A percentile compares a stretch with the other conserved stretches of the same genome.
These are phyloP conservation scores for Ascosphaera apis DNA, from an alignment of 2,329 filamentous ascomycete species.

Conservation along the genomic window DNA sequence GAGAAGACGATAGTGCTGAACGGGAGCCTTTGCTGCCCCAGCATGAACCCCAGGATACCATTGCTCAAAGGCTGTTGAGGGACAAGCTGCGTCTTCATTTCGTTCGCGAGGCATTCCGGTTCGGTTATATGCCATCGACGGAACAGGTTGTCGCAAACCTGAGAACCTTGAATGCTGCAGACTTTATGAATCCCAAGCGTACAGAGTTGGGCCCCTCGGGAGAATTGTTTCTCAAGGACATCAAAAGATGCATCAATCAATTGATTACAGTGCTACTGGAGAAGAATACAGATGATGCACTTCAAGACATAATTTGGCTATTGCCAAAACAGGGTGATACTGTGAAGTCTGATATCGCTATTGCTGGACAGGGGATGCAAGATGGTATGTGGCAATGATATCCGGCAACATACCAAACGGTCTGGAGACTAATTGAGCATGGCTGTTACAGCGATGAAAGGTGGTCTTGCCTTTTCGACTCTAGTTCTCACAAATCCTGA, in stretches of 20 bases:
- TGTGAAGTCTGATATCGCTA: background rate
- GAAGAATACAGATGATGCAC: constrained; percentile 66
- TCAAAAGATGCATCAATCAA: constrained; percentile 50
- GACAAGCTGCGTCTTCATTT: constrained; percentile 87
- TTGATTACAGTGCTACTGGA: constrained; percentile 61
- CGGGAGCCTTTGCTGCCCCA: constrained; percentile 59
- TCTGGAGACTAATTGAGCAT: background rate
- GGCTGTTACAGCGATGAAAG: background rate
- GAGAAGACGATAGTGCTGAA: constrained; percentile 29
- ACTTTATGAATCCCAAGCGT: constrained; percentile 53
- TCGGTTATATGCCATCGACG: constrained; percentile 82
- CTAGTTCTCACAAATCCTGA: constrained; percentile 56
- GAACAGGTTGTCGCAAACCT: constrained; percentile 63
- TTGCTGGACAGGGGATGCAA: background rate
- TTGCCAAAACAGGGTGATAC: constrained; percentile 29
- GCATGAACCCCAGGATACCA: constrained; percentile 40
- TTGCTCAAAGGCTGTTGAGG: constrained; percentile 52
- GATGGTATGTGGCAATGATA: background rate
- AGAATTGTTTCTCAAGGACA: constrained; percentile 45
- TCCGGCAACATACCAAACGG: background rate
- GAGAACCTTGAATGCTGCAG: constrained; percentile 52
- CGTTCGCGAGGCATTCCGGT: constrained; percentile 59
- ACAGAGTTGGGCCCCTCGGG: constrained; percentile 58
- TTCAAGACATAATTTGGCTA: constrained; percentile 84
- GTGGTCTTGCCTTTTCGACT: background rate